These are phyloP conservation scores for Aspergillus incahuasiensis DNA, from an alignment of 495 filamentous ascomycete genomes.

Conservation along the genomic window DNA sequence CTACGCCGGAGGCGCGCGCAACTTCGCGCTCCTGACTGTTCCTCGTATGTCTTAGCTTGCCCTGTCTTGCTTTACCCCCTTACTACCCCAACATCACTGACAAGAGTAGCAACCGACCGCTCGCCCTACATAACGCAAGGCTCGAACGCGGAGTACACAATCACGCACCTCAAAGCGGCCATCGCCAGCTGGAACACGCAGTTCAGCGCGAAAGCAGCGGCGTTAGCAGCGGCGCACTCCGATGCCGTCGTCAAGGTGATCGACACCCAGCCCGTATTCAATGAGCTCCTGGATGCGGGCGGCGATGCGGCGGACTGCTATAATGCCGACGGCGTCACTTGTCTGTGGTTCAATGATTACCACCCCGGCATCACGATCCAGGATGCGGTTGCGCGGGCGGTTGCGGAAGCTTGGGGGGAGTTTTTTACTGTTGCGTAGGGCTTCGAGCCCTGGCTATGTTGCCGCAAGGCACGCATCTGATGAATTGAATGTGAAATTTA, in stretches of 20 bases:
- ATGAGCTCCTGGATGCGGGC: constrained; percentile 5
- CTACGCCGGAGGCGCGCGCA: constrained; percentile 2
- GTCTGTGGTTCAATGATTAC: constrained; percentile 15
- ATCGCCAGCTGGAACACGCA: constrained; percentile 7
- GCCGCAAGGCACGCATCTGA: too few species aligned
- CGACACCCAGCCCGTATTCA: constrained; percentile 10
- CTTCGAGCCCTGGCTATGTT: too few species aligned
- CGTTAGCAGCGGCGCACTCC: not conserved
- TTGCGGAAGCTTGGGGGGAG: constrained; percentile 5
- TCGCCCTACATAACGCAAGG: constrained; percentile 4
- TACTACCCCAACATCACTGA: too few species aligned
- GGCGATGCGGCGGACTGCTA: constrained; percentile 5
- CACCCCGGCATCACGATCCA: constrained; percentile 11
- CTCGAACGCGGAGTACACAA: constrained; percentile 2
- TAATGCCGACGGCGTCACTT: constrained; percentile 6
- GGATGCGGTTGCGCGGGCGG: constrained; percentile 10
- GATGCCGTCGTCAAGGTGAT: constrained; percentile 6
- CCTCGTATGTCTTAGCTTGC: not conserved
- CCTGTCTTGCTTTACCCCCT: too few species aligned
- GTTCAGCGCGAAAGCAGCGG: not conserved
- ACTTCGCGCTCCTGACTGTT: constrained; percentile 7
- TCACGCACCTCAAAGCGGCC: not conserved
- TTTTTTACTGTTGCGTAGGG: not conserved
- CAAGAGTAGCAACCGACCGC: constrained; percentile 10
- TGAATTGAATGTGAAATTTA: too few species aligned